Evolutionary conservation across 139 green algal species (phyloP), one percentile per base, ranked within the genome.

Genomic region (Mesotaenium endlicherianum): DNA sequence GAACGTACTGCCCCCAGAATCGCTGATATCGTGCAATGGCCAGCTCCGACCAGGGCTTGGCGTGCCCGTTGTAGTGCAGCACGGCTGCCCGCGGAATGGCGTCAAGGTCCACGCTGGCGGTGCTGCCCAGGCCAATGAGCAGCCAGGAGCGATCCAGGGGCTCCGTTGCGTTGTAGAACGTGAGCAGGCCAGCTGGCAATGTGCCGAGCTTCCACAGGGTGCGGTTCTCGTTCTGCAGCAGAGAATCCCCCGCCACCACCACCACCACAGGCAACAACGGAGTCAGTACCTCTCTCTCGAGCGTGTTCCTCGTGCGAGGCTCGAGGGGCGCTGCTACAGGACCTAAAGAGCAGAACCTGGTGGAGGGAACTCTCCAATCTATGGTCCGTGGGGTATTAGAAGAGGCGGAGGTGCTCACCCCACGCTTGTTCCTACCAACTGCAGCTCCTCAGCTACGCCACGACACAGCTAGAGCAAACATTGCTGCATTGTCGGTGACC

Each of bases 1-100:
- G 34, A 0, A 84, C 77, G 6, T 77, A 76, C 8, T 38, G 49
- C 6, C 34, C 79, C 77, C 77, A 84, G 57, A 77, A 79, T 17
- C n/a, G 57, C 58, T 55, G 40, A 36, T 55, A 76, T 11, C 42
- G 58, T 42, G 64, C 20, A 57, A 84, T 84, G 8, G 77, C 77
- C 31, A 84, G 36, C 30, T 84, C 77, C 34, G 79, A 58, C 77
- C 77, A 84, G 3, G 77, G 77, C 68, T 84, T 84, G 41, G 77
- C 77, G 39, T 75, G 77, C 44, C 77, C 77, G 58, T 84, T 84
- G 44, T 77, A 84, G 77, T 84, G 77, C 14, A 84, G 26, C 30
- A 84, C 77, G n/a, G 60, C 60, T 64, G 77, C 77, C 26, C 36
- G n/a, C 14, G 79, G n/a, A 5, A 84, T 76, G 31, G 20, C 42